Conservation (phyloP, 768 basidiomycete species). For the Pleurotus djamor region DNA sequence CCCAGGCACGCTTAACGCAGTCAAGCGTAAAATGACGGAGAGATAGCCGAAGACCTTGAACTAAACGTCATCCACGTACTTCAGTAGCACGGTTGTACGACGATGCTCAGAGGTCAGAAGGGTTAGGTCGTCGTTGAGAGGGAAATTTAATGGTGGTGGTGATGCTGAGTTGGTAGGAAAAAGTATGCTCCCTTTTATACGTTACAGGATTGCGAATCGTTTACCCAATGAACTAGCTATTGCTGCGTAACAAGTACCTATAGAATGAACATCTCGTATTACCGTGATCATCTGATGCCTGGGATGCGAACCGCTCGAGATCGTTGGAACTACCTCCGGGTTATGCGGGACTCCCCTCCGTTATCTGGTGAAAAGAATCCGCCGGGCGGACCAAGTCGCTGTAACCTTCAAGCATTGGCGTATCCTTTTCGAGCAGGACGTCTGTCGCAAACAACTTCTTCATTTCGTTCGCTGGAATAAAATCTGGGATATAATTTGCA, state of each 20-base stretch:
- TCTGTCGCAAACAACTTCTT: neutral
- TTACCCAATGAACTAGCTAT: neutral
- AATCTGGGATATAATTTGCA: neutral
- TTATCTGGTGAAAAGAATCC: conserved; percentile 1
- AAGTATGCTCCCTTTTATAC: neutral
- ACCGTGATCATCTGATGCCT: conserved; percentile 2
- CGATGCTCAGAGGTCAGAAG: neutral
- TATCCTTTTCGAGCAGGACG: neutral
- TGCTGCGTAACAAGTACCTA: neutral
- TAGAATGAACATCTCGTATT: neutral
- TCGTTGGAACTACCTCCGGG: conserved; percentile 5
- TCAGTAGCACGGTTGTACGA: neutral
- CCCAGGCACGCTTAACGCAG: neutral
- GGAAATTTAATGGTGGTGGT: neutral
- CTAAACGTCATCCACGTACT: neutral
- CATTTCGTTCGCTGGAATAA: neutral
- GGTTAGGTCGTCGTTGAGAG: neutral
- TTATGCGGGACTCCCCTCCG: neutral
- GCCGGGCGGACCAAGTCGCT: conserved; percentile 4
- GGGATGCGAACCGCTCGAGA: neutral
- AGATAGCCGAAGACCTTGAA: neutral
- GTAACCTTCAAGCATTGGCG: conserved; percentile 4
- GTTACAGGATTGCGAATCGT: neutral
- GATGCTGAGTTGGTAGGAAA: neutral
- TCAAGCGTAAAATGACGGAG: neutral